phyloP scores from a whole-genome alignment of 2,329 filamentous ascomycete genomes.

The Fusarium pilosicola region DNA sequence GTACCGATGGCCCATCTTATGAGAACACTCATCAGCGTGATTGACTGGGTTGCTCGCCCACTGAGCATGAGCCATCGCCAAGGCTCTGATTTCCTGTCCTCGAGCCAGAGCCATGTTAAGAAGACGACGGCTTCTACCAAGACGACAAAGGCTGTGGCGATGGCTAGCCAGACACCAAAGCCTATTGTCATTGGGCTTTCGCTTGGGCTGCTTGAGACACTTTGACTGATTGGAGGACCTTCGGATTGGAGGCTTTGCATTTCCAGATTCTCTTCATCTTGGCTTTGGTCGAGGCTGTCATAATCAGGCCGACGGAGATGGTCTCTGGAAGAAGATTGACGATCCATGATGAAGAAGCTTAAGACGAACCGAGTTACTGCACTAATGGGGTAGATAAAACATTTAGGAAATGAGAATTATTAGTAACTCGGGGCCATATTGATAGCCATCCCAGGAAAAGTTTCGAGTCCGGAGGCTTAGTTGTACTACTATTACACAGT shows the following conservation, averaged over 20 bases:
- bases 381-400: accelerated
- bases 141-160: no score
- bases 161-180: no score
- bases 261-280: background rate
- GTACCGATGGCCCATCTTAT: background rate
- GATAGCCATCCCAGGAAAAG: accelerated
- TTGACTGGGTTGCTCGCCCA: background rate
- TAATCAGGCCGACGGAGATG: accelerated
- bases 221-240: accelerated
- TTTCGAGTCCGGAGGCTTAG: background rate
- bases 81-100: no score
- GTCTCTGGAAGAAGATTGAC: background rate
- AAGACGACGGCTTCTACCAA: background rate
- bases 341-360: background rate
- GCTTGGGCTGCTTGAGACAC: no score
- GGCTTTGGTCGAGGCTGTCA: background rate
- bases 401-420: accelerated
- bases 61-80: background rate
- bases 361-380: background rate
- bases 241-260: background rate
- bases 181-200: no score
- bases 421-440: accelerated
- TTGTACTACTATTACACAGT: background rate
- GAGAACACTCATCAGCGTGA: background rate
- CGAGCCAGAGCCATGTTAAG: background rate